These are phyloP conservation scores for Chalciporus chontae DNA, from an alignment of 768 basidiomycete species.

Conservation along the genomic window DNA sequence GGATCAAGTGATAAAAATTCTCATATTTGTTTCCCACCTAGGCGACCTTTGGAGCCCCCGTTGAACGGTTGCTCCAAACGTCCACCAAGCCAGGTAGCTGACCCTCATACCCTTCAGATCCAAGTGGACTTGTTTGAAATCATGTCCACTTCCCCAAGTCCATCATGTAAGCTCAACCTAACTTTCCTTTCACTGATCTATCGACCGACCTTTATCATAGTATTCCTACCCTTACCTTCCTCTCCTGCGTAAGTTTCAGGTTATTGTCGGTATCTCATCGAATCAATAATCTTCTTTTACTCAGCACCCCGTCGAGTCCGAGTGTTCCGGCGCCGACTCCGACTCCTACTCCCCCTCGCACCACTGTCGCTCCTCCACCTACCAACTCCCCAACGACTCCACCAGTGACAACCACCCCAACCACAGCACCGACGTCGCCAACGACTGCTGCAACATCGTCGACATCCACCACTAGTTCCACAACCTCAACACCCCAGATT, in stretches of 20 bases:
- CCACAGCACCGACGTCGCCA: slow-evolving; percentile 5
- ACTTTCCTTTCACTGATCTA: neutral
- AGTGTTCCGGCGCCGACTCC: neutral
- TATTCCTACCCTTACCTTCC: rapidly evolving
- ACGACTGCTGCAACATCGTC: neutral
- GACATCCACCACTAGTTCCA: neutral
- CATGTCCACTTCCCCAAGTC: neutral
- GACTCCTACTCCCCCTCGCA: no score
- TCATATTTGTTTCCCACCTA: slow-evolving; percentile 6
- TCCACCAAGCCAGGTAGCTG: neutral
- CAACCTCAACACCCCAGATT: neutral
- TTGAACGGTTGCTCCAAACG: slow-evolving; percentile 10
- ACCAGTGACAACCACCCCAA: neutral
- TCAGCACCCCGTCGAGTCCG: neutral
- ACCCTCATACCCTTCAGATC: neutral
- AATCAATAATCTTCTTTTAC: neutral
- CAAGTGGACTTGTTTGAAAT: no score
- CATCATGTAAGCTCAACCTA: slow-evolving; percentile 6
- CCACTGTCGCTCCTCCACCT: neutral
- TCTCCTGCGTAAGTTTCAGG: slow-evolving; percentile 5
- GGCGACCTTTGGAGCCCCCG: neutral
- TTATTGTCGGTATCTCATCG: neutral
- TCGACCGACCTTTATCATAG: neutral
- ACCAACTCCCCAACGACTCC: neutral
- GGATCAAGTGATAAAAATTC: slow-evolving; percentile 20